Base-by-base conservation (phyloP, 2,329 filamentous ascomycete genomes). In the Xylaria hypoxylon region DNA sequence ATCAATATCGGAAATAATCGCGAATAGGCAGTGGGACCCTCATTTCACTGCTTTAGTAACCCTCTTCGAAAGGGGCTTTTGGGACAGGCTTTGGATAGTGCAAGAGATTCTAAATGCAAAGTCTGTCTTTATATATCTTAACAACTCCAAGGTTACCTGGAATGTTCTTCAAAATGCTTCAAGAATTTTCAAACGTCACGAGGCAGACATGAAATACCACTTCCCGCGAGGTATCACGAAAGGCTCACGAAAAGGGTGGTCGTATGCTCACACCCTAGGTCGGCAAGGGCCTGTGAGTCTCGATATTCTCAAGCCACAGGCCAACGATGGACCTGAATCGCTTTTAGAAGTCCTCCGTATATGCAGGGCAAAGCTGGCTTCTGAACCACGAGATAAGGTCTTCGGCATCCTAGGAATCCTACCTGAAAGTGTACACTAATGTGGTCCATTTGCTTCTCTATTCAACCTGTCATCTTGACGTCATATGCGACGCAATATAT, bases 381-480 rank as follows among this genome's bases (percentile, higher is more conserved):
- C 70, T 24, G 76, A 79, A n/a, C 68, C 79, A 0, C 71, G 70
- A 19, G 79, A 80, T 55, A 80, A 80, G 59, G 70, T 80, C 0
- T 80, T 75, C 53, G 78, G 76, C 2, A 67, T 80, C 22, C 64
- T 80, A 0, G 78, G 78, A 1, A 51, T 80, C 5, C 59, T 80
- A 19, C 69, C 72, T 0, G 68, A 73, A n/a, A 60, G 69, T 79
- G 0, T 80, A 79, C 48, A 77, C 72, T 3, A 68, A 77, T 17
- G 72, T 79, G 1, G 77, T 79, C 0, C 75, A 78, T 53, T 73
- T 68, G 45, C 56, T 79, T 2, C 55, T 80, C 5, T 58, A 59
- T 11, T 72, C 67, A 0, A 76, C 75, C 1, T 19, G 62, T 1
- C 68, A 68, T 4, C 62, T 80, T 1, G 77, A 80, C 55, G 71